Evolutionary conservation across 2,329 filamentous ascomycete species (phyloP).

Genomic region (Hymenoscyphus occultus): DNA sequence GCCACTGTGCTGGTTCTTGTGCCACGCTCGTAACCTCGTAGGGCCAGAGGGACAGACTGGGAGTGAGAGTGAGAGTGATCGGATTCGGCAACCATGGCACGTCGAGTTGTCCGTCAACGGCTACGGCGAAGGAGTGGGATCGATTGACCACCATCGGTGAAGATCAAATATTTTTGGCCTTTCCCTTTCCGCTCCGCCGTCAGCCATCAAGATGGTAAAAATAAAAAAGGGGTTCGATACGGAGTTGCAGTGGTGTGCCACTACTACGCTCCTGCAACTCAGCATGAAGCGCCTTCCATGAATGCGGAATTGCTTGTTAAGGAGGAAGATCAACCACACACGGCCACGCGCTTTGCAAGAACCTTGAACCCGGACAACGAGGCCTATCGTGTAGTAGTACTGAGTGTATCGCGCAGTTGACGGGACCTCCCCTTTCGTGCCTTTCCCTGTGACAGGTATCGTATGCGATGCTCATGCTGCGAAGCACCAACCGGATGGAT

Average conservation of each 20-base stretch:
- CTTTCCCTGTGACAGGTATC: neutral
- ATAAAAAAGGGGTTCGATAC: neutral
- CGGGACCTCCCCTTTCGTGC: neutral
- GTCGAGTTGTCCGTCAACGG: neutral
- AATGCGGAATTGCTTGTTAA: slow-evolving; percentile 1
- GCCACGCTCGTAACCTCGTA: slow-evolving; percentile 8
- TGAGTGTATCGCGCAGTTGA: neutral
- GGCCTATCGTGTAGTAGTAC: neutral
- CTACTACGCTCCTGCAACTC: neutral
- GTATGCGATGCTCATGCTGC: slow-evolving; percentile 3
- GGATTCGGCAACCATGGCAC: neutral
- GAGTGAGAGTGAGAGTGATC: neutral
- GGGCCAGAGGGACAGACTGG: neutral
- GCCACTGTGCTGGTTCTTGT: neutral
- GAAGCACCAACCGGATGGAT: slow-evolving; percentile 2
- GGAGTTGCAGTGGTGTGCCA: neutral
- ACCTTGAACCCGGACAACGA: neutral
- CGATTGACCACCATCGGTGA: neutral
- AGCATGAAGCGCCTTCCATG: neutral
- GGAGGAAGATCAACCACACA: neutral
- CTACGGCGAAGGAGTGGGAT: neutral
- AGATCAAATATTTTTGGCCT: neutral
- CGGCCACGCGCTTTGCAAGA: slow-evolving; percentile 1
- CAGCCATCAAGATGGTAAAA: neutral
- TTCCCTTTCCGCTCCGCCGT: neutral